These are phyloP conservation scores for Keqinozyma sinolaborantium DNA, from an alignment of 1,139 yeast species.

Conservation along the genomic window DNA sequence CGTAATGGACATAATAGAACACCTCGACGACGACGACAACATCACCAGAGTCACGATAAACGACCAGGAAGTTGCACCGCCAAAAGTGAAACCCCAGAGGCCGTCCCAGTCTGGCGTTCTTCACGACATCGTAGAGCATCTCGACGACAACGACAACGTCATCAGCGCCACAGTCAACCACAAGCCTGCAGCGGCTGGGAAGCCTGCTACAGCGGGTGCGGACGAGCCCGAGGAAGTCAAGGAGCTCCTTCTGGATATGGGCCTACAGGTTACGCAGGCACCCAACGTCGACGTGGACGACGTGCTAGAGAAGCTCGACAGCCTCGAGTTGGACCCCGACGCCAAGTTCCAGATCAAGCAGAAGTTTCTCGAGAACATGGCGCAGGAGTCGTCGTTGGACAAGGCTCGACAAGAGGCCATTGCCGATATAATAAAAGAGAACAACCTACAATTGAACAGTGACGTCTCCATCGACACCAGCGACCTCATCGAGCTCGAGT, in stretches of 20 bases:
- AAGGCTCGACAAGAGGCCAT: neutral
- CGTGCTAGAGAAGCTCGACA: slow-evolving; percentile 25
- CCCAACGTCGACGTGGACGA: slow-evolving; percentile 8
- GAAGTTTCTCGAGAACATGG: slow-evolving; percentile 16
- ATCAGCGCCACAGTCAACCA: slow-evolving; percentile 9
- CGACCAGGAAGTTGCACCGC: slow-evolving; percentile 8
- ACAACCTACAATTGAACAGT: neutral
- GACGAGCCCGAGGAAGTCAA: slow-evolving; percentile 17
- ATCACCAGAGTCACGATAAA: slow-evolving; percentile 40
- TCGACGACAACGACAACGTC: neutral
- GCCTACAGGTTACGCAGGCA: slow-evolving; percentile 21
- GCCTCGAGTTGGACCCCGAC: slow-evolving; percentile 41
- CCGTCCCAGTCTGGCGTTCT: too few species aligned
- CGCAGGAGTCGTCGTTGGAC: slow-evolving; percentile 3
- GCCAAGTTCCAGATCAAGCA: slow-evolving; percentile 47
- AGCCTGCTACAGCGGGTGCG: neutral
- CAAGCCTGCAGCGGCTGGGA: neutral
- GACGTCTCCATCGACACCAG: slow-evolving; percentile 15
- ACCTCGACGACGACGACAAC: slow-evolving; percentile 76
- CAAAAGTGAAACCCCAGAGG: neutral
- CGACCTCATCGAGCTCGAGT: slow-evolving; percentile 35
- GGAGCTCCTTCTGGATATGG: slow-evolving; percentile 52
- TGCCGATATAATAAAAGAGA: neutral
- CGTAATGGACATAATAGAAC: slow-evolving; percentile 81
- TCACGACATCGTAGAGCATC: neutral